Evolutionary conservation across 345 rosid species (phyloP).

Genomic region (Rhodomyrtus tomentosa): DNA sequence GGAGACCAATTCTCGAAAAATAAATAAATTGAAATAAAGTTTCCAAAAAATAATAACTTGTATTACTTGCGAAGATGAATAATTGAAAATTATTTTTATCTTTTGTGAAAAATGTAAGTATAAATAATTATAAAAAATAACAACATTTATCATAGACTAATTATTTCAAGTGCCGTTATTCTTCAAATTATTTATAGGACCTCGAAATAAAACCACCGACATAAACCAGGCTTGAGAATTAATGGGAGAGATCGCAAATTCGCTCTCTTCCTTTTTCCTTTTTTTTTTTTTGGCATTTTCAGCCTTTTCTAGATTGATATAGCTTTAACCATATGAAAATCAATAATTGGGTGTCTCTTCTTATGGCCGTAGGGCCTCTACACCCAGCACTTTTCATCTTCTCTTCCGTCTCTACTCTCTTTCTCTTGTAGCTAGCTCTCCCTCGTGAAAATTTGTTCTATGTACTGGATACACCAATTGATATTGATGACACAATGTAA

Average conservation of each 20-base stretch:
- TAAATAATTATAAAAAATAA: accelerated
- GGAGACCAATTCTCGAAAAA: background rate
- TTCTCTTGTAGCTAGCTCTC: too few species aligned
- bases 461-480: background rate
- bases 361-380: background rate
- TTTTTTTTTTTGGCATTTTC: background rate
- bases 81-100: too few species aligned
- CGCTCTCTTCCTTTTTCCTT: background rate
- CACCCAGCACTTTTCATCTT: background rate
- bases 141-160: background rate
- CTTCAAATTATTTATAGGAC: too few species aligned
- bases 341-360: background rate
- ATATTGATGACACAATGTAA: background rate
- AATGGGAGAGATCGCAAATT: background rate
- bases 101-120: background rate
- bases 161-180: background rate
- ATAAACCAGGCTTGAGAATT: background rate
- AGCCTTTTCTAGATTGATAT: background rate
- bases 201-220: background rate
- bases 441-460: too few species aligned
- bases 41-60: too few species aligned
- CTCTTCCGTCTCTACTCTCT: too few species aligned
- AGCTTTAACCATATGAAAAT: background rate
- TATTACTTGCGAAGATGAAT: too few species aligned
- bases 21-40: too few species aligned